phyloP scores from a whole-genome alignment of 2,329 filamentous ascomycete species.

The Exophiala dermatitidis region DNA sequence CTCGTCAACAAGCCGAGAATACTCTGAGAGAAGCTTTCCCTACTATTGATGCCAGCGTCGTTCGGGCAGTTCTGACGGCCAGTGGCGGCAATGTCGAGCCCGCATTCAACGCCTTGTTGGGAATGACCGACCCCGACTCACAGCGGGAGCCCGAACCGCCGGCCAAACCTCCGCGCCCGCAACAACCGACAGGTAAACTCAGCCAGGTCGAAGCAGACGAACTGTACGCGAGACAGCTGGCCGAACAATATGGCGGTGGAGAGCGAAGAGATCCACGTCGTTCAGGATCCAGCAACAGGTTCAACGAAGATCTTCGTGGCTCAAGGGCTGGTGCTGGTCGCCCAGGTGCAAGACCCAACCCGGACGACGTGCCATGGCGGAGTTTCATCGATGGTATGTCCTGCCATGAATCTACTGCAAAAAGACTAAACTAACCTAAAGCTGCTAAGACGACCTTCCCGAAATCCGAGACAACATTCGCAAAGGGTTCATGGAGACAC shows the following conservation, averaged over 20 bases:
- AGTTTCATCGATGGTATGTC: constrained; percentile 74
- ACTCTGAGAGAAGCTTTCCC: constrained; percentile 94
- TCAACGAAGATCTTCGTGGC: constrained; percentile 28
- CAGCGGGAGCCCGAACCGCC: constrained; percentile 56
- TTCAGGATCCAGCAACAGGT: constrained; percentile 19
- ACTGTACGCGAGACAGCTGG: constrained; percentile 82
- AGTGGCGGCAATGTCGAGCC: constrained; percentile 84
- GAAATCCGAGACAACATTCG: constrained; percentile 86
- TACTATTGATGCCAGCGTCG: constrained; percentile 66
- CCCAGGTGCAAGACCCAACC: constrained; percentile 35
- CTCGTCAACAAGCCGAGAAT: constrained; percentile 75
- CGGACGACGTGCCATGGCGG: constrained; percentile 48
- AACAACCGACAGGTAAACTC: constrained; percentile 51
- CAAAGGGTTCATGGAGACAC: constrained; percentile 91
- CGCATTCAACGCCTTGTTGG: constrained; percentile 88
- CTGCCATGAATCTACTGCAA: neutral
- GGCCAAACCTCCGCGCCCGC: constrained; percentile 71
- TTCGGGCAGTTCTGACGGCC: constrained; percentile 80
- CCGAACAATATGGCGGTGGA: constrained; percentile 69
- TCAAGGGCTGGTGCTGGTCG: constrained; percentile 29
- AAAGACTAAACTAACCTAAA: constrained; percentile 15
- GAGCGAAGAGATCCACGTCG: constrained; percentile 26
- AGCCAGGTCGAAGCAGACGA: constrained; percentile 87
- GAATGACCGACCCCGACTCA: constrained; percentile 73
- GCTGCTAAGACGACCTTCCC: constrained; percentile 68